Evolutionary conservation across 129 eudicot genomes (phyloP).

Genomic region (Flaveria sonorensis): DNA sequence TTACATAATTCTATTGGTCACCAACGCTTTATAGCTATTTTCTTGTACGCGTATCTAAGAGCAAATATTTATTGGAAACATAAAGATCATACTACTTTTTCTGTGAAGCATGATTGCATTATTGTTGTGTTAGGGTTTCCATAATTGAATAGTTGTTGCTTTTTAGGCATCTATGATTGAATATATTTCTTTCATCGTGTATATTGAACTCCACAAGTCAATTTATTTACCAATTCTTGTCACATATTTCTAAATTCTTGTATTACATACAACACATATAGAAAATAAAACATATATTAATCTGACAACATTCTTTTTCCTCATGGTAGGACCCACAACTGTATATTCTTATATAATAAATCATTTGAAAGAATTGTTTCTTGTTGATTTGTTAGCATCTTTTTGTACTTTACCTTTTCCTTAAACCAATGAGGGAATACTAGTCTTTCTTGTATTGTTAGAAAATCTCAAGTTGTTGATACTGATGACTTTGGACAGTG

Average conservation of each 20-base stretch:
- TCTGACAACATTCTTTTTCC: slow-evolving; percentile 39
- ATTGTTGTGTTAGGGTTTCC: slow-evolving; percentile 8
- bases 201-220: slow-evolving; percentile 20
- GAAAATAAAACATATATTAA: slow-evolving; percentile 15
- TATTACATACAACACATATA: not conserved
- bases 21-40: not conserved
- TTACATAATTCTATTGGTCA: not conserved
- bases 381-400: slow-evolving; percentile 33
- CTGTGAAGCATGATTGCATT: slow-evolving; percentile 27
- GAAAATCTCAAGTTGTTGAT: slow-evolving; percentile 13
- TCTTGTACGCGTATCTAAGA: not conserved
- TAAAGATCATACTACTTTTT: slow-evolving; percentile 24
- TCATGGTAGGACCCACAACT: slow-evolving; percentile 38
- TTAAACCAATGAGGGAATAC: slow-evolving; percentile 31
- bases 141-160: slow-evolving; percentile 22
- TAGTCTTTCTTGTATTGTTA: slow-evolving; percentile 28
- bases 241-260: slow-evolving; percentile 13
- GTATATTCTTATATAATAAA: slow-evolving; percentile 10
- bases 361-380: slow-evolving; percentile 1
- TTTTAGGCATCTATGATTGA: slow-evolving; percentile 29
- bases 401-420: slow-evolving; percentile 30
- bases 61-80: slow-evolving; percentile 9
- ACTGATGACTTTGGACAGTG: slow-evolving; percentile 20
- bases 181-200: slow-evolving; percentile 12
- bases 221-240: slow-evolving; percentile 29